phyloP scores from a whole-genome alignment of 2,329 filamentous ascomycete genomes.

The Sphaerulina vaccinii region DNA sequence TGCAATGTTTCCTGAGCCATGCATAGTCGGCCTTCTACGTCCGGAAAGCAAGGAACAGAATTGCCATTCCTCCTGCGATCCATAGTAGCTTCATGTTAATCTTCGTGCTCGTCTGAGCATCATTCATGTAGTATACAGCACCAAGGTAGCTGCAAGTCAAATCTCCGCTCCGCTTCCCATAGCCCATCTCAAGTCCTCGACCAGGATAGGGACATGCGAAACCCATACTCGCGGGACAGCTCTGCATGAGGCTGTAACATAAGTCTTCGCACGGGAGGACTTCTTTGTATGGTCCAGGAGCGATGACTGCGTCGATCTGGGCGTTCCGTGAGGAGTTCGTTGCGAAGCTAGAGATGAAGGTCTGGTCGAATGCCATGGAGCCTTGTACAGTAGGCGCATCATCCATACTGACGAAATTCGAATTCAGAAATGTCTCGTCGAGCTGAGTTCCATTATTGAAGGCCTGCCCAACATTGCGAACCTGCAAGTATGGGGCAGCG shows the following conservation, averaged over 20 bases:
- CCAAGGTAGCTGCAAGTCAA: slow-evolving; percentile 40
- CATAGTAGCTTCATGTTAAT: background rate
- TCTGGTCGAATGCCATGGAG: slow-evolving; percentile 34
- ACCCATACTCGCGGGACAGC: slow-evolving; percentile 72
- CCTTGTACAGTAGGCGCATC: slow-evolving; percentile 36
- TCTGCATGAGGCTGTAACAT: slow-evolving; percentile 81
- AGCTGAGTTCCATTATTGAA: slow-evolving; percentile 35
- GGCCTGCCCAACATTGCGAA: slow-evolving; percentile 65
- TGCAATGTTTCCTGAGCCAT: background rate
- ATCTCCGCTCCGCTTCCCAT: slow-evolving; percentile 42
- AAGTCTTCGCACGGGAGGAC: slow-evolving; percentile 83
- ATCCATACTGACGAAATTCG: slow-evolving; percentile 35
- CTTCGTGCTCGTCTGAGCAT: slow-evolving; percentile 6
- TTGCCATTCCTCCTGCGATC: background rate
- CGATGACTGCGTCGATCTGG: slow-evolving; percentile 61
- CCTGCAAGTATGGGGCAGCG: slow-evolving; percentile 56
- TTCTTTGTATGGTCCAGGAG: slow-evolving; percentile 91
- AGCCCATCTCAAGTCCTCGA: slow-evolving; percentile 50
- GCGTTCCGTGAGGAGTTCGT: slow-evolving; percentile 37
- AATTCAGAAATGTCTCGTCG: slow-evolving; percentile 23
- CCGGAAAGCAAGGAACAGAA: background rate
- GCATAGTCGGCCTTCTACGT: background rate
- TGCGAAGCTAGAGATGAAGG: slow-evolving; percentile 33
- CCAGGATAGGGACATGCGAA: slow-evolving; percentile 69
- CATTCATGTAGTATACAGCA: slow-evolving; percentile 37